Evolutionary conservation across 2,329 filamentous ascomycete genomes (phyloP).

Genomic region (Scedosporium aurantiacum): DNA sequence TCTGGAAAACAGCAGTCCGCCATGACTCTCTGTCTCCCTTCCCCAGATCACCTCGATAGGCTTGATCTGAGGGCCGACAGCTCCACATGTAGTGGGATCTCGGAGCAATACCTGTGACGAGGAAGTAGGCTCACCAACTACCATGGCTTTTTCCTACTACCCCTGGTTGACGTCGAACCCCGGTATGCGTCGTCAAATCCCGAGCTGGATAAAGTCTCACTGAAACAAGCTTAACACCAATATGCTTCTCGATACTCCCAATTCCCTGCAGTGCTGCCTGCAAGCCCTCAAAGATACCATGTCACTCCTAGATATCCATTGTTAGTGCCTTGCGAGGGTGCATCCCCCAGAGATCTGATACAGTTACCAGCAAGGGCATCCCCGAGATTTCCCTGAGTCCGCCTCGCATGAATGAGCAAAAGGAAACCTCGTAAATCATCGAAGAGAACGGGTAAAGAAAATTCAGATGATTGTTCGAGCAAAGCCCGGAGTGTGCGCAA

Average conservation of each 20-base stretch:
- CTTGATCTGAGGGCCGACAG: too few species aligned
- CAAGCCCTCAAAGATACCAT: background rate
- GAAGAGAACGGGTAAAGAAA: background rate
- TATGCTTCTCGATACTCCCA: background rate
- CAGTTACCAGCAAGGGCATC: background rate
- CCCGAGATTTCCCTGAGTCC: background rate
- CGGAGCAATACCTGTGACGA: too few species aligned
- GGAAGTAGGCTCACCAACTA: too few species aligned
- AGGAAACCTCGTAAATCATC: background rate
- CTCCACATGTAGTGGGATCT: too few species aligned
- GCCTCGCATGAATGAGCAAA: background rate
- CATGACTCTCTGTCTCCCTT: too few species aligned
- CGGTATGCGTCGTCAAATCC: background rate
- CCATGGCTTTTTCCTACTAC: background rate
- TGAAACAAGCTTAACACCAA: constrained; percentile 1
- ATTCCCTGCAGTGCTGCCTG: background rate
- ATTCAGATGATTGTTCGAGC: background rate
- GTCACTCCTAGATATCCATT: background rate
- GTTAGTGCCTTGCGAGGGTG: background rate
- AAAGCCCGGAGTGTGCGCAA: background rate
- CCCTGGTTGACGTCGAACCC: background rate
- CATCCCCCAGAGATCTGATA: constrained; percentile 4
- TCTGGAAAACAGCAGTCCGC: too few species aligned
- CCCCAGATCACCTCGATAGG: too few species aligned
- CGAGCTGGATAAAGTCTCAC: background rate